Conservation (phyloP, 2,329 filamentous ascomycete species). For the Delphinella strobiligena region DNA sequence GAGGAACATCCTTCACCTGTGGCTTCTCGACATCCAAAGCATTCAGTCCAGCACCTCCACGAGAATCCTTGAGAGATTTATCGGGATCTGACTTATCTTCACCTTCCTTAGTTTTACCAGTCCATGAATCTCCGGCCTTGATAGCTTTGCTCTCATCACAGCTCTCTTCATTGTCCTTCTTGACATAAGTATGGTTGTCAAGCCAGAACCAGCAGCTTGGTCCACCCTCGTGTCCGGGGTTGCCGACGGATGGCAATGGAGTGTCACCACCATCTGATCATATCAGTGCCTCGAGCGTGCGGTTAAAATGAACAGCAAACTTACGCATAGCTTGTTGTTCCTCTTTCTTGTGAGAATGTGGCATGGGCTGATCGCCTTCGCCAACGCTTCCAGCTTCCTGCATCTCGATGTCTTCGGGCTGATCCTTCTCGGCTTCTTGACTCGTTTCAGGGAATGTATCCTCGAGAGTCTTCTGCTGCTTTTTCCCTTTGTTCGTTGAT, state of each 20-base stretch:
- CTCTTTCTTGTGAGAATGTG: too few species aligned
- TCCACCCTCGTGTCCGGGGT: conserved; percentile 1
- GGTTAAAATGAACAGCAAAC: too few species aligned
- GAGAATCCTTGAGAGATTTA: conserved; percentile 13
- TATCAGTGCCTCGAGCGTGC: too few species aligned
- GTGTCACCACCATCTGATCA: too few species aligned
- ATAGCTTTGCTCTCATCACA: conserved; percentile 7
- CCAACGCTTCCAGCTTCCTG: conserved; percentile 18
- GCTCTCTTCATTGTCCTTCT: conserved; percentile 6
- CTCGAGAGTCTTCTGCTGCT: conserved; percentile 42
- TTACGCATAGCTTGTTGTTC: too few species aligned
- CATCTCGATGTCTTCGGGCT: conserved; percentile 15
- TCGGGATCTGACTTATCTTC: conserved; percentile 15
- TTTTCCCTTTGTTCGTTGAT: conserved; percentile 28
- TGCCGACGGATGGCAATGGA: too few species aligned
- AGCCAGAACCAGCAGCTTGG: conserved; percentile 10
- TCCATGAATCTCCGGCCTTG: conserved; percentile 11
- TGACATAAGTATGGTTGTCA: conserved; percentile 10
- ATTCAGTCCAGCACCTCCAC: conserved; percentile 11
- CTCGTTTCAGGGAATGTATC: conserved; percentile 27
- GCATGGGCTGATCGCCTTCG: too few species aligned
- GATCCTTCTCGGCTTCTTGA: conserved; percentile 18
- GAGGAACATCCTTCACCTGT: conserved; percentile 6
- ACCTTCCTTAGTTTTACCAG: conserved; percentile 16
- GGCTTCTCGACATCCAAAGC: conserved; percentile 7